phyloP scores from a whole-genome alignment of 225 moss, liverwort and hornwort genomes.

The Anthoceros angustus region DNA sequence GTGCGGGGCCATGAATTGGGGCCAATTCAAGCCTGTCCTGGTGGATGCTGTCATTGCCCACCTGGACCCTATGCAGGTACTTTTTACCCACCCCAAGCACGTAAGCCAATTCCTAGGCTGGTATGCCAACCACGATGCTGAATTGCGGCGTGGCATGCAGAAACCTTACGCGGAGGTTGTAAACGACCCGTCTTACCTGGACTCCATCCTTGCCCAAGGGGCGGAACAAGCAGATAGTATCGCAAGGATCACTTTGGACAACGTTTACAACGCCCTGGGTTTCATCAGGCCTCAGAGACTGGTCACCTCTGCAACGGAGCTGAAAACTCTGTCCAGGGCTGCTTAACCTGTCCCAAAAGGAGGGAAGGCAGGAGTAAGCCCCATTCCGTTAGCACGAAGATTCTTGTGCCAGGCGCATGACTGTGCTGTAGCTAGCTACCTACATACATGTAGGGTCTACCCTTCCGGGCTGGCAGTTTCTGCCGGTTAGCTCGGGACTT shows the following conservation, averaged over 20 bases:
- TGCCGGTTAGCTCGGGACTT: conserved; percentile 15
- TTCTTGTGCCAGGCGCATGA: conserved; percentile 10
- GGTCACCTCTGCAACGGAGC: not conserved
- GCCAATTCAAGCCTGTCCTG: conserved; percentile 84
- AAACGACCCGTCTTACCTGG: conserved; percentile 61
- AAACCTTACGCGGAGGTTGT: conserved; percentile 58
- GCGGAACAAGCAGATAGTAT: conserved; percentile 67
- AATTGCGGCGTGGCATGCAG: conserved; percentile 21
- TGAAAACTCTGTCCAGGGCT: not conserved
- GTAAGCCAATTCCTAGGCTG: not conserved
- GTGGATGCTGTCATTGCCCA: conserved; percentile 65
- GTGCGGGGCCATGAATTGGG: conserved; percentile 72
- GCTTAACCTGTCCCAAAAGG: conserved; percentile 1
- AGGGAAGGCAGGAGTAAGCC: conserved; percentile 13
- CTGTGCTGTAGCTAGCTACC: conserved; percentile 15
- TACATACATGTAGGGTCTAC: not conserved
- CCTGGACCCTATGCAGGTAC: conserved; percentile 77
- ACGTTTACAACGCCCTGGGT: conserved; percentile 79
- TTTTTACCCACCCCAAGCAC: not conserved
- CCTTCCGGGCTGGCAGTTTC: conserved; percentile 15
- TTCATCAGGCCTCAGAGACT: conserved; percentile 28
- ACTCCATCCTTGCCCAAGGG: conserved; percentile 57
- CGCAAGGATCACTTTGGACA: conserved; percentile 61
- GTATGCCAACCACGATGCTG: not conserved
- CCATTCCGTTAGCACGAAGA: conserved; percentile 8